Evolutionary conservation across 371 early-diverging fungal genomes (phyloP).

Genomic region (Coemansia sp.): DNA sequence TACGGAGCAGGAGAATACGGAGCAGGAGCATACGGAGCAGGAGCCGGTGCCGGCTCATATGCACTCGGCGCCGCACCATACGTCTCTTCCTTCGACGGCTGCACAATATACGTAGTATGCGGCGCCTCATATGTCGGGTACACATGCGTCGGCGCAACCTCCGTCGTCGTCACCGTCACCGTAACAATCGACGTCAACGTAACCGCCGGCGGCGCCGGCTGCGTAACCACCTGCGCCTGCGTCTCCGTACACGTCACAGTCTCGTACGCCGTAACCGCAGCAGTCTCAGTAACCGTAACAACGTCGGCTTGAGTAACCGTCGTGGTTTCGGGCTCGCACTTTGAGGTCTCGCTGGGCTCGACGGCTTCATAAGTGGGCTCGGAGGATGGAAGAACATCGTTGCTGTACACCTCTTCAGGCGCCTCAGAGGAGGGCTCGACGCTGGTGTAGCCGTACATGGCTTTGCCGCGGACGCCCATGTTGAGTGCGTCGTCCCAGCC

Average conservation of each 20-base stretch:
- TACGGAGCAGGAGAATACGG: neutral
- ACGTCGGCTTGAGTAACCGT: slow-evolving; percentile 14
- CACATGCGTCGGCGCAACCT: slow-evolving; percentile 14
- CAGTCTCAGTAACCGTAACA: slow-evolving; percentile 10
- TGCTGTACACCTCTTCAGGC: slow-evolving; percentile 20
- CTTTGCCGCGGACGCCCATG: slow-evolving; percentile 14
- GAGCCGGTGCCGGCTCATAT: neutral
- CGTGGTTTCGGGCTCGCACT: slow-evolving; percentile 14
- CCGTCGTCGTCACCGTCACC: slow-evolving; percentile 13
- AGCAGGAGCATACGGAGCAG: neutral
- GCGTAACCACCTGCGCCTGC: neutral
- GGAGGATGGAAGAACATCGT: slow-evolving; percentile 17
- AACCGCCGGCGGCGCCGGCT: slow-evolving; percentile 1
- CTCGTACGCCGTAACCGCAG: slow-evolving; percentile 15
- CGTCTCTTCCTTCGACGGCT: neutral
- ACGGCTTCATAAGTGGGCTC: slow-evolving; percentile 18
- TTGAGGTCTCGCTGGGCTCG: slow-evolving; percentile 22
- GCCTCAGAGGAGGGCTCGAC: slow-evolving; percentile 20
- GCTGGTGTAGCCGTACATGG: slow-evolving; percentile 6
- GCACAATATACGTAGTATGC: slow-evolving; percentile 7
- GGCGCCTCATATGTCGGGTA: neutral
- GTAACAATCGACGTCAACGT: slow-evolving; percentile 24
- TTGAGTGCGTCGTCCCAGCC: neutral
- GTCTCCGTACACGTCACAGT: slow-evolving; percentile 12
- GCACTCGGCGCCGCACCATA: too few species aligned